phyloP scores from a whole-genome alignment of 73 alveolate genomes.

The Paraurostyla sp. region DNA sequence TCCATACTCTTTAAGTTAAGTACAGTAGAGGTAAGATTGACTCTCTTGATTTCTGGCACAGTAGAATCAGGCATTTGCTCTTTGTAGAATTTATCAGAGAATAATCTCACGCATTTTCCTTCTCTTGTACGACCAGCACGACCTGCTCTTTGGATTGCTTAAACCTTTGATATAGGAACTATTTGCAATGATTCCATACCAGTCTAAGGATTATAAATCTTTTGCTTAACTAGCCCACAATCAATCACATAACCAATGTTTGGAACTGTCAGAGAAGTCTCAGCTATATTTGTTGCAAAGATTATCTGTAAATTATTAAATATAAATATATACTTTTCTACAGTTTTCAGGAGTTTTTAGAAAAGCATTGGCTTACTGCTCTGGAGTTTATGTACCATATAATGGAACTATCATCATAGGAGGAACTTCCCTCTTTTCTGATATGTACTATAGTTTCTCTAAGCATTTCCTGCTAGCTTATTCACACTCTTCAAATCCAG shows the following conservation, averaged over 20 bases:
- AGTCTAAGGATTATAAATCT: constrained; percentile 91
- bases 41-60: constrained; percentile 90
- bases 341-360: constrained; percentile 90
- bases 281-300: constrained; percentile 98
- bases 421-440: constrained; percentile 76
- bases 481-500: constrained; percentile 99
- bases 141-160: constrained; percentile 97
- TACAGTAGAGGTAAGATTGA: constrained; percentile 80
- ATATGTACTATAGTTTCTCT: constrained; percentile 73
- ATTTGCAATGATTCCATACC: constrained; percentile 90
- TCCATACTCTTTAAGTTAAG: constrained; percentile 88
- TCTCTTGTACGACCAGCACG: constrained; percentile 98
- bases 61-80: constrained; percentile 83
- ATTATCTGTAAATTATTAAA: constrained; percentile 61
- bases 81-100: constrained; percentile 89
- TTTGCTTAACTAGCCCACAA: constrained; percentile 95
- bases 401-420: constrained; percentile 83
- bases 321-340: constrained; percentile 71
- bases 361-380: constrained; percentile 89
- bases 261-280: constrained; percentile 96
- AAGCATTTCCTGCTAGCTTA: constrained; percentile 80
- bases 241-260: constrained; percentile 97
- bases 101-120: constrained; percentile 96
- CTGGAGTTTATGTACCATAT: constrained; percentile 85
- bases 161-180: constrained; percentile 93